Evolutionary conservation across 306 rosid species (phyloP).

Genomic region (Vigna radiata): DNA sequence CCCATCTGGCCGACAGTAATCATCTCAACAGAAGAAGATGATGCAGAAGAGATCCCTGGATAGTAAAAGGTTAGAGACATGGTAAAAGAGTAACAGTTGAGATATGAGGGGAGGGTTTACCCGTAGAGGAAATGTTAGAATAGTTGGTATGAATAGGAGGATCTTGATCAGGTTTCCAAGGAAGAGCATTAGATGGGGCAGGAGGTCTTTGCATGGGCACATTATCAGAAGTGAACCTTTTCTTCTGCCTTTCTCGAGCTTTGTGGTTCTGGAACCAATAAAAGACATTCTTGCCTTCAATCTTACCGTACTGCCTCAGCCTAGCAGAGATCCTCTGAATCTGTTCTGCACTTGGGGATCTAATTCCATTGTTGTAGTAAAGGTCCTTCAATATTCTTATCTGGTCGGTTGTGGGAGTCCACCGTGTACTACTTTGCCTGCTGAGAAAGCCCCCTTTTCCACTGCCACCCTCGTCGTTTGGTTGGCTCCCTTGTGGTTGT

Average conservation of each 20-base stretch:
- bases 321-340: slow-evolving; percentile 96
- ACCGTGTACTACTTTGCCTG: slow-evolving; percentile 90
- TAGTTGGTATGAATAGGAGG: slow-evolving; percentile 52
- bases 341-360: slow-evolving; percentile 96
- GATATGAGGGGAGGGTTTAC: slow-evolving; percentile 32
- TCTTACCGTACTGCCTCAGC: slow-evolving; percentile 92
- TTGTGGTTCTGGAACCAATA: slow-evolving; percentile 98
- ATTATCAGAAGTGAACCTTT: slow-evolving; percentile 66
- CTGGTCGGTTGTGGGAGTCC: slow-evolving; percentile 97
- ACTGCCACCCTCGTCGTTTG: slow-evolving; percentile 50
- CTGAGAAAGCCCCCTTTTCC: slow-evolving; percentile 60
- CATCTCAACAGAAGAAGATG: slow-evolving; percentile 67
- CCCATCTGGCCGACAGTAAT: slow-evolving; percentile 69
- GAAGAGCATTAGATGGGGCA: neutral
- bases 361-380: slow-evolving; percentile 90
- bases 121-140: slow-evolving; percentile 58
- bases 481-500: slow-evolving; percentile 43
- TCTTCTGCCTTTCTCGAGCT: slow-evolving; percentile 98
- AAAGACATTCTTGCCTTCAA: slow-evolving; percentile 93
- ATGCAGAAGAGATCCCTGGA: slow-evolving; percentile 62
- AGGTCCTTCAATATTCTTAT: slow-evolving; percentile 90
- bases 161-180: slow-evolving; percentile 62
- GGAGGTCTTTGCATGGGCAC: slow-evolving; percentile 48
- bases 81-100: too few relatives aligned
- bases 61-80: neutral